Evolutionary conservation across 2,329 filamentous ascomycete genomes (phyloP), one percentile per base, ranked within the genome.

Genomic region (Metarhizium guizhouense): DNA sequence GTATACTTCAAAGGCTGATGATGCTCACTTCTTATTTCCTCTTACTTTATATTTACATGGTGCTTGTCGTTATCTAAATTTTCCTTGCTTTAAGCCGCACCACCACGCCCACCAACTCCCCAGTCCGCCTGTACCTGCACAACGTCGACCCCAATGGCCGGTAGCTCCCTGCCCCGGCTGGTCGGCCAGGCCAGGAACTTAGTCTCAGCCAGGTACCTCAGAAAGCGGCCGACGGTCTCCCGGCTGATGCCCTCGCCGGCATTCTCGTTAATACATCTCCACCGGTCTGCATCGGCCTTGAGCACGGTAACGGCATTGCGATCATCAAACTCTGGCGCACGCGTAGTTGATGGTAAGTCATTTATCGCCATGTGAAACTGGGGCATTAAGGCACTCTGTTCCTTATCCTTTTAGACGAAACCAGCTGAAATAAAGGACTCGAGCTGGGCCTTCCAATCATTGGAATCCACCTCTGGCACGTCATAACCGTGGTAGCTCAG

Each of bases 391-490:
- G 67, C 65, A 52, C 61, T 56, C 62, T 69, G 64, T 53, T 68
- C 65, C 50, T 62, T 52, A 25, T 64, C 62, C 58, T 66, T 67
- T 47, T 66, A 60, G 38, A 42, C 53, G 52, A 18, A 32, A 50
- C 61, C 60, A 2, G 62, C 65, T 16, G 62, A 61, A 32, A 68
- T 65, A 55, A 62, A 67, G 30, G 57, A 60, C 56, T 68, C 63
- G 4, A 70, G 64, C 54, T 59, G 50, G 8, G 52, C 54, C 62
- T 68, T 68, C 66, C 67, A 69, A 14, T 65, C 58, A 1, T 63
- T 59, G 66, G 93, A 88, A 63, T 90, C 86, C 13, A 94, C 79
- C 67, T 89, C 87, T 0, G 87, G 86, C 0, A 88, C 87, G 47
- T 70, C 88, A 82, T 57, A 95, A 77, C 61, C 90, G 68, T 90